Base-by-base conservation (phyloP, 2,329 filamentous ascomycete genomes). In the Paraphaeosphaeria sporulosa region DNA sequence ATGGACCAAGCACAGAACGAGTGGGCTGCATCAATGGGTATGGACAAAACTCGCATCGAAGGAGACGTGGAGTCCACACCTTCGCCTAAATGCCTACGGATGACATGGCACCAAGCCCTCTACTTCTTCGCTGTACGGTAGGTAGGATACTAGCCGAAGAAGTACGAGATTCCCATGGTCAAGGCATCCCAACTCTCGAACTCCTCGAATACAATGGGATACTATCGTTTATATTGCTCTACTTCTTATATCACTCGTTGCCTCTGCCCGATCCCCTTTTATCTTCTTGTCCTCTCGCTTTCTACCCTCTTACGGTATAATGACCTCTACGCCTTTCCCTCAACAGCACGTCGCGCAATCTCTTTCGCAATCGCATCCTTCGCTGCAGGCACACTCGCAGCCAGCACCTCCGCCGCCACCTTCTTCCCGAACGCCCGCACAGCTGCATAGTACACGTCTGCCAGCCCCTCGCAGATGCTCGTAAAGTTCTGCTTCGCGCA, bases 391-490 rank as follows among this genome's bases (percentile, higher is more conserved):
- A 44, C 21, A 17, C 38, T 40, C 5, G 38, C 51, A 13, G 38
- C 40, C 40, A 54, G 12, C 10, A 54, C 40, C 40, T 44, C 40
- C 3, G 36, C 34, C 9, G 38, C 53, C 17, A 15, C 19, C 44
- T 51, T 52, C 19, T 44, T 48, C 3, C 70, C 71, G 64, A 74
- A 71, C 32, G 55, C 58, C 55, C 66, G 68, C 15, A 78, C 76
- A 42, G 70, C 74, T 21, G 64, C 58, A 47, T 75, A 78, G 54
- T 79, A 79, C 0, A 75, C 55, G 52, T 75, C 63, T 0, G 77
- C 77, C 43, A 74, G 58, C 1, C 50, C 64, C 50, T 68, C 63
- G 51, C 76, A 78, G 23, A 50, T 49, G 46, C 52, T 40, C n/a
- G 60, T 54, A 0, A 58, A 58, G 0, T 54, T 58, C 49, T 74